Base-by-base conservation (phyloP, 768 basidiomycete species). In the Tulasnella sp. region DNA sequence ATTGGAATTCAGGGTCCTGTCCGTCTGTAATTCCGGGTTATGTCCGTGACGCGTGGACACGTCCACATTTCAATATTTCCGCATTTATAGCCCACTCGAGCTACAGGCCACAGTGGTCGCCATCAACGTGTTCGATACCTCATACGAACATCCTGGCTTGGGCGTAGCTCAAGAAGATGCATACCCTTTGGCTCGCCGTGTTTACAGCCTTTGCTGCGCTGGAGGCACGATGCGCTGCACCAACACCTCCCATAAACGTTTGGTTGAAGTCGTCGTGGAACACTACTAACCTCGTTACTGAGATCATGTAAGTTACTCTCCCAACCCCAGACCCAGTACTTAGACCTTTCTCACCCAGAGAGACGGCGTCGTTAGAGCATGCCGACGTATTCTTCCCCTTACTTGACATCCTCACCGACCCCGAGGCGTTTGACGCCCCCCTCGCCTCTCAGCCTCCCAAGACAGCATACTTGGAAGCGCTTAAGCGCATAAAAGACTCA, bases 281-380 rank as follows among this genome's bases (percentile, higher is more conserved):
- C 2, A 79, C 80, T 41, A 77, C 83, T 7, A 75, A 79, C 25
- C 68, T 81, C 21, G 64, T 82, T 8, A 70, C 81, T n/a, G 83
- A 84, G 69, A 73, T 83, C 45, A 65, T 85, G 82, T 83, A 58
- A 61, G 81, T 74, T 1, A 32, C 2, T 9, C 27, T 34, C 39
- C 2, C 17, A 3, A n/a, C 29, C 25, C 17, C n/a, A n/a, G n/a
- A n/a, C n/a, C n/a, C n/a, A n/a, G n/a, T n/a, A n/a, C n/a, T n/a
- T n/a, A n/a, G n/a, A n/a, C n/a, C n/a, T 43, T 34, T 3, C 31
- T 34, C 31, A 29, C 50, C 5, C 65, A 98, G 94, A 36, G 94
- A 99, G 70, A 81, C 88, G 0, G 74, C 91, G 12, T 70, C 84
- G 6, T 68, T 83, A 42, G 87, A 94, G 67, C 78, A 82, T 49